These are phyloP conservation scores for Erysimum cheiri DNA, from an alignment of 441 rosid species.

Conservation along the genomic window DNA sequence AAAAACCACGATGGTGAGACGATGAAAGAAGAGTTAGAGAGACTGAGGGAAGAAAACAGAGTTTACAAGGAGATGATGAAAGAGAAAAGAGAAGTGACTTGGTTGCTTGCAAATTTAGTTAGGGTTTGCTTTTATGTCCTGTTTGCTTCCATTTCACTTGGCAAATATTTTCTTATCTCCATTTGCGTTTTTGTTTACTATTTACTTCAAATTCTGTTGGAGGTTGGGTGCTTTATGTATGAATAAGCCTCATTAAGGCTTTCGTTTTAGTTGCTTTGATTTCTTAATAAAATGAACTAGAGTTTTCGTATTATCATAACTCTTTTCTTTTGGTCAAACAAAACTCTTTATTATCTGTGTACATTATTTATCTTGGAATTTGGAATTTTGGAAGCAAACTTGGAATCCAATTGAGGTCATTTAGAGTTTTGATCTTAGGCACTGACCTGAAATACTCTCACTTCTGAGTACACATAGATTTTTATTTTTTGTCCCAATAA, in stretches of 20 bases:
- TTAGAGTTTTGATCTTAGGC: no score
- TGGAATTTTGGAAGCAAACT: no score
- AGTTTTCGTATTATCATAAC: not conserved
- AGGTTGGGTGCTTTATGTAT: not conserved
- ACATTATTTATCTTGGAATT: no score
- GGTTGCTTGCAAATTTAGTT: not conserved
- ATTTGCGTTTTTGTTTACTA: not conserved
- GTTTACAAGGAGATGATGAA: conserved; percentile 36
- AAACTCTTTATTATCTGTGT: no score
- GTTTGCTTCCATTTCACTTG: not conserved
- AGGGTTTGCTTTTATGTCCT: not conserved
- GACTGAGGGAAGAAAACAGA: conserved; percentile 43
- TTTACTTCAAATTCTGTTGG: not conserved
- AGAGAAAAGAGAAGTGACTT: conserved; percentile 52
- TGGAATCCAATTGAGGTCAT: no score
- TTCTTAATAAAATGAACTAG: not conserved
- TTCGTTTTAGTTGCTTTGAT: not conserved
- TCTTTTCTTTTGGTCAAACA: not conserved
- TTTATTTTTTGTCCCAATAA: no score
- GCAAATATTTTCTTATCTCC: not conserved
- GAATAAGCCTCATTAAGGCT: not conserved
- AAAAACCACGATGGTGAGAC: conserved; percentile 40
- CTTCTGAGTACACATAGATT: no score
- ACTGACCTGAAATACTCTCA: no score
- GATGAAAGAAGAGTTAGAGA: conserved; percentile 56